Evolutionary conservation across 345 rosid genomes (phyloP).

Genomic region (Lepidium africanum): DNA sequence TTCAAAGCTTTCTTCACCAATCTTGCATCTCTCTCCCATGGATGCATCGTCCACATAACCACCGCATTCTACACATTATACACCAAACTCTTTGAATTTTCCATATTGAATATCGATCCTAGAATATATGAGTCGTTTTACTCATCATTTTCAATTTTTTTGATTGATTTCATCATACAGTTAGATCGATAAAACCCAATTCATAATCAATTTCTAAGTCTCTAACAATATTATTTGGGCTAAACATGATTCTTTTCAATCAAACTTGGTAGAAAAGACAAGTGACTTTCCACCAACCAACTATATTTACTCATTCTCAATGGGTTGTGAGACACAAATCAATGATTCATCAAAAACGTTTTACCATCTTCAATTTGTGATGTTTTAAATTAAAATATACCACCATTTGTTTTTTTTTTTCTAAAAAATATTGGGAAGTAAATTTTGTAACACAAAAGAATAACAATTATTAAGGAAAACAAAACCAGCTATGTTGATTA

Average conservation of each 20-base stretch:
- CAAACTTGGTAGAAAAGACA: too few species aligned
- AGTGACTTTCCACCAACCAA: too few species aligned
- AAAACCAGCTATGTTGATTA: not conserved
- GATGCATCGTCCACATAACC: conserved; percentile 69
- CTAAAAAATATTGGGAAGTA: not conserved
- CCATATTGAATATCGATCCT: too few species aligned
- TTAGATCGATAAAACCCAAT: too few species aligned
- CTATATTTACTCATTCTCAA: not conserved
- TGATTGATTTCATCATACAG: too few species aligned
- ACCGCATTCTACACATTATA: conserved; percentile 49
- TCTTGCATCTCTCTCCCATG: conserved; percentile 96
- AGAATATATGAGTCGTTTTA: too few species aligned
- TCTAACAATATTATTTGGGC: too few species aligned
- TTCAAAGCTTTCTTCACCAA: conserved; percentile 52
- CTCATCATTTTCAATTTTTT: too few species aligned
- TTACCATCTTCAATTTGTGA: not conserved
- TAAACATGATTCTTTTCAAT: too few species aligned
- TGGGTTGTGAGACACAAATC: not conserved
- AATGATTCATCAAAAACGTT: not conserved
- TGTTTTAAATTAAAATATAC: not conserved
- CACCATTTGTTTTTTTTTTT: not conserved
- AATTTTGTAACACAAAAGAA: not conserved
- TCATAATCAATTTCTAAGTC: too few species aligned
- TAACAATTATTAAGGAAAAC: not conserved
- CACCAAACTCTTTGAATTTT: not conserved